A percentile compares a stretch with the other conserved stretches of the same genome.
Evolutionary conservation across 2,329 filamentous ascomycete species (phyloP).

Genomic region (Xylaria polymorpha): DNA sequence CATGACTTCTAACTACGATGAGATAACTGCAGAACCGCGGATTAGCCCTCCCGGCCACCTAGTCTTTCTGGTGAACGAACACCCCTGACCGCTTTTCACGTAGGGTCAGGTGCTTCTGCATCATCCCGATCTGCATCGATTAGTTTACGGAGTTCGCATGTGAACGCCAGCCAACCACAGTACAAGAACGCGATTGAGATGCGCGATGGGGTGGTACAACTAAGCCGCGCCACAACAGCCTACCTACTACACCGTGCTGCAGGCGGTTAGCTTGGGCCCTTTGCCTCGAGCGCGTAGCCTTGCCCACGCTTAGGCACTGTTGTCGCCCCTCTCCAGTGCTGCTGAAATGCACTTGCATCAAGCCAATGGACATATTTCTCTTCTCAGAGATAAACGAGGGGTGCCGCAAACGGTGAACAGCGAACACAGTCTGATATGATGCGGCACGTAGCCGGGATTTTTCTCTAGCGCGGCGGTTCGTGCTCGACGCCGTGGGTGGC

Average conservation of each 20-base stretch:
- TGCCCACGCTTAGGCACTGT: slow-evolving; percentile 10
- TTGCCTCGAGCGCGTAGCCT: slow-evolving; percentile 34
- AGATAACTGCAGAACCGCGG: not conserved
- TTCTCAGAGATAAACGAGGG: not conserved
- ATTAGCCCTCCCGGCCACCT: not conserved
- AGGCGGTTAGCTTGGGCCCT: slow-evolving; percentile 12
- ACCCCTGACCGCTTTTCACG: slow-evolving; percentile 22
- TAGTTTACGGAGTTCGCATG: not conserved
- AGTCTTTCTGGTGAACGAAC: slow-evolving; percentile 7
- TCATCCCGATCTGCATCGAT: slow-evolving; percentile 27
- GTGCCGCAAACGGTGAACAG: not conserved
- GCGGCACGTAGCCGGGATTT: slow-evolving; percentile 39
- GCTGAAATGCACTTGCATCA: not conserved
- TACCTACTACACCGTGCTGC: slow-evolving; percentile 33
- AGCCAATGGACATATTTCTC: not conserved
- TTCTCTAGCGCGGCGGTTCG: slow-evolving; percentile 6
- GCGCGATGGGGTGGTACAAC: slow-evolving; percentile 20
- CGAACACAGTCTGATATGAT: slow-evolving; percentile 31
- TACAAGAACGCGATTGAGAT: slow-evolving; percentile 1
- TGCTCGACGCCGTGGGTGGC: slow-evolving; percentile 27
- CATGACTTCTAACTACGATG: not conserved
- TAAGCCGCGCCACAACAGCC: slow-evolving; percentile 10
- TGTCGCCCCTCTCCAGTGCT: not conserved
- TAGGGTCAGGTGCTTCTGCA: slow-evolving; percentile 24
- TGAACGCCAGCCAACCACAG: slow-evolving; percentile 16